A percentile compares a stretch with the other conserved stretches of the same genome.
Evolutionary conservation across 768 basidiomycete genomes (phyloP).

Genomic region (Mycena belliarum): DNA sequence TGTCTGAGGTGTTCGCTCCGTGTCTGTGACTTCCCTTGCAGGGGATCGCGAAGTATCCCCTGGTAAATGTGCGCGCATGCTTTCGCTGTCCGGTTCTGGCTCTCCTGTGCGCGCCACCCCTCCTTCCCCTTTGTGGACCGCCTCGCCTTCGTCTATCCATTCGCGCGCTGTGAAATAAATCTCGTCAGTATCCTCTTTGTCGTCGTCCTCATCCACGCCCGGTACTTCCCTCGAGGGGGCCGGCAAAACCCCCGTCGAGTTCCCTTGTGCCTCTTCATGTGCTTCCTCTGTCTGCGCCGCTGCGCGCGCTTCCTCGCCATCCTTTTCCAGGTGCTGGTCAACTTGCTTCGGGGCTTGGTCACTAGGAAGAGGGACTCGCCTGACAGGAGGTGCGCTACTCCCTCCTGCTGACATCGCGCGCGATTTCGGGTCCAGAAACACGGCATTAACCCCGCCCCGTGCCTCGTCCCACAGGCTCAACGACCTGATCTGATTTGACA

Average conservation of each 20-base stretch:
- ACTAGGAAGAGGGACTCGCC: not conserved
- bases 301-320: too few species aligned
- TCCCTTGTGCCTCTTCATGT: not conserved
- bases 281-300: too few species aligned
- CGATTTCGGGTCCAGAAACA: slow-evolving; percentile 5
- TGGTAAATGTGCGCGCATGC: too few species aligned
- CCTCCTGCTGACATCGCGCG: slow-evolving; percentile 5
- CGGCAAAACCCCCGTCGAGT: slow-evolving; percentile 12
- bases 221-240: slow-evolving; percentile 17
- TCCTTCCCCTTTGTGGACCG: too few species aligned
- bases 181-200: not conserved
- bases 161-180: too few species aligned
- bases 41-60: slow-evolving; percentile 1
- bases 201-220: too few species aligned
- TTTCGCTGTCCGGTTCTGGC: too few species aligned
- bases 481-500: not conserved
- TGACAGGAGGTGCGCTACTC: slow-evolving; percentile 11
- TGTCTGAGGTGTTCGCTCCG: not conserved
- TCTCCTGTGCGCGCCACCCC: too few species aligned
- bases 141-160: too few species aligned
- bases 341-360: not conserved
- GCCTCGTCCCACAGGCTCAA: not conserved
- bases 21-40: slow-evolving; percentile 4
- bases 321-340: not conserved
- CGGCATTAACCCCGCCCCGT: not conserved